Base-by-base conservation (phyloP, 1,284 basidiomycete species). In the Austropuccinia psidii region DNA sequence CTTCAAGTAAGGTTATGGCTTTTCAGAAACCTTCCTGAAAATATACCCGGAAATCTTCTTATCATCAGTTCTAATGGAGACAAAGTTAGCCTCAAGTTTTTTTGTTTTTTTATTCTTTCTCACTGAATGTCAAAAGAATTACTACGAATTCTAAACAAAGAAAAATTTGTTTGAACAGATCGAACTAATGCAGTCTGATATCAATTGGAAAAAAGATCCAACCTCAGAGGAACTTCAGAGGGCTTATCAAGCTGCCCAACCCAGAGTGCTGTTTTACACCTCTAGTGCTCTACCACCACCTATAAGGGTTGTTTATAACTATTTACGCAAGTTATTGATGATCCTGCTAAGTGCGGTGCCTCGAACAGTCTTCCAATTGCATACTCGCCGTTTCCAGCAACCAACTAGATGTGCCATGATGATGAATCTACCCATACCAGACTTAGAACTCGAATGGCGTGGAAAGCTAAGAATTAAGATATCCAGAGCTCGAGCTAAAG, bases 1-100 rank as follows among this genome's bases (percentile, higher is more conserved):
- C 57, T 60, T 21, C 57, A 60, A 11, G 8, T 60, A 39, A 35
- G 57, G n/a, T 21, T 60, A 60, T 60, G 57, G 57, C n/a, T 60
- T n/a, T 11, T 21, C 11, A 15, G 43, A 17, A 13, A 35, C 4
- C 21, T 37, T 5, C 57, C 39, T 8, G 57, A 60, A 8, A 33
- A 33, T 15, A 60, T 60, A 2, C 33, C 57, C 17, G 57, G 31
- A 5, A 41, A 60, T 24, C 29, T 60, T 2, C 33, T 60, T 24
- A 37, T 41, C 11, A 60, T 60, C 27, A 39, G 35, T 37, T 39
- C 57, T 3, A 21, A 13, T 19, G 57, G 57, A 9, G 6, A 24
- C 15, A 13, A 58, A 37, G 55, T 58, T 37, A 24, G 9, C 15
- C 6, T 17, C 2, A 24, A 13, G 21, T 41, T 8, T 57, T 29